Conservation (phyloP, 495 filamentous ascomycete genomes). For the Penicillium malachiteum region DNA sequence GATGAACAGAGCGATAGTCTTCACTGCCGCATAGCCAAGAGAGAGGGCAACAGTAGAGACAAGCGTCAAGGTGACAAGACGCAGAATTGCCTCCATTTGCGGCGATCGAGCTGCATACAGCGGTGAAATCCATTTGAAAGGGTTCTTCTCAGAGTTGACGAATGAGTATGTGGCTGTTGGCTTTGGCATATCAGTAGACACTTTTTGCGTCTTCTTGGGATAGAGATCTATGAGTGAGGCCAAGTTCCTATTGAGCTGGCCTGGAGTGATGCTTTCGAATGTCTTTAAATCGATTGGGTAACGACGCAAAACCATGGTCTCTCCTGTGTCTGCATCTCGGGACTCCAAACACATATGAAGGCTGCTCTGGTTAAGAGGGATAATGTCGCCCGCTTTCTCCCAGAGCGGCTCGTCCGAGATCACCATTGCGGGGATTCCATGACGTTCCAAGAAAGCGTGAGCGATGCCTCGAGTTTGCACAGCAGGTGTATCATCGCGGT, state of each 20-base stretch:
- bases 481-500: conserved; percentile 47
- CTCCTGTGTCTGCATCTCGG: conserved; percentile 47
- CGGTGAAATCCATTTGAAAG: conserved; percentile 27
- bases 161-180: conserved; percentile 12
- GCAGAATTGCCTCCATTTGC: conserved; percentile 39
- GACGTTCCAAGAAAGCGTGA: conserved; percentile 62
- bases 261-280: conserved; percentile 68
- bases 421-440: conserved; percentile 64
- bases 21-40: conserved; percentile 35
- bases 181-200: conserved; percentile 14
- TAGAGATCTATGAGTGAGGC: conserved; percentile 61
- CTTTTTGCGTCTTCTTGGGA: conserved; percentile 31
- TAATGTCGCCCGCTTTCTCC: conserved; percentile 39
- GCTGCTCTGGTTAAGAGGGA: conserved; percentile 51
- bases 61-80: conserved; percentile 41
- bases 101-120: conserved; percentile 32
- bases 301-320: conserved; percentile 53
- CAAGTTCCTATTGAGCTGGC: conserved; percentile 73
- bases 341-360: conserved; percentile 72
- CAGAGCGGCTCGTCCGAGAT: conserved; percentile 63
- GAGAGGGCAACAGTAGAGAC: conserved; percentile 37
- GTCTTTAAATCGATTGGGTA: conserved; percentile 72
- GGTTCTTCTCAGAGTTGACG: conserved; percentile 29
- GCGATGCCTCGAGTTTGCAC: conserved; percentile 54
- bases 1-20: conserved; percentile 21